Base-by-base conservation (phyloP, 257 asterid genomes). In the Verbascum thapsus region DNA sequence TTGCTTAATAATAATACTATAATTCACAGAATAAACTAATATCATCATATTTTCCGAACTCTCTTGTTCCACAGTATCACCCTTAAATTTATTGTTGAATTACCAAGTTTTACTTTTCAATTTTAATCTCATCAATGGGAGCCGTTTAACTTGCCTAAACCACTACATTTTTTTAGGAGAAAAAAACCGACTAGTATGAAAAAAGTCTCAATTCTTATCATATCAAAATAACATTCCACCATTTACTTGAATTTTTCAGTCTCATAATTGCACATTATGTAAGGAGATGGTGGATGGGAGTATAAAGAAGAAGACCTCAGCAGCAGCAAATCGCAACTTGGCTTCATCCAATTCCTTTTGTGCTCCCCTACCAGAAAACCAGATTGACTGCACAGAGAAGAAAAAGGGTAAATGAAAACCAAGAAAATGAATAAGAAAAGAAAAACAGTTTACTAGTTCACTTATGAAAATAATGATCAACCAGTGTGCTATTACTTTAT, bases 271-370 rank as follows among this genome's bases (percentile, higher is more conserved):
- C 47, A 18, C 49, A 62, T 41, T 20, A 18, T 51, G 37, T 53
- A 23, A 7, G 56, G 18, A 72, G 32, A 66, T 38, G 34, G 22
- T 38, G 61, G 35, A 32, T 18, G 35, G 15, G 22, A 3, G 30
- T 8, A 58, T 11, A 45, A 51, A 55, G 32, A 45, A 66, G 65
- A 58, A 50, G 44, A 91, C 99, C 97, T 92, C 99, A 53, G 96
- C 88, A 72, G 96, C 87, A 22, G 96, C 97, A 83, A 92, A 92
- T 82, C 96, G 83, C 88, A 89, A 73, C 68, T 84, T 89, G 61
- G 94, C 97, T 75, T 85, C 97, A 71, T 92, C 99, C 69, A 79
- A 69, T 67, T 89, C 94, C 84, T 83, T 92, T 73, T 85, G 96
- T 51, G 76, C 77, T 74, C 97, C 99, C 75, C 88, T 76, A 45